Conservation (phyloP, 1,284 basidiomycete species). For the Ganoderma sp. region DNA sequence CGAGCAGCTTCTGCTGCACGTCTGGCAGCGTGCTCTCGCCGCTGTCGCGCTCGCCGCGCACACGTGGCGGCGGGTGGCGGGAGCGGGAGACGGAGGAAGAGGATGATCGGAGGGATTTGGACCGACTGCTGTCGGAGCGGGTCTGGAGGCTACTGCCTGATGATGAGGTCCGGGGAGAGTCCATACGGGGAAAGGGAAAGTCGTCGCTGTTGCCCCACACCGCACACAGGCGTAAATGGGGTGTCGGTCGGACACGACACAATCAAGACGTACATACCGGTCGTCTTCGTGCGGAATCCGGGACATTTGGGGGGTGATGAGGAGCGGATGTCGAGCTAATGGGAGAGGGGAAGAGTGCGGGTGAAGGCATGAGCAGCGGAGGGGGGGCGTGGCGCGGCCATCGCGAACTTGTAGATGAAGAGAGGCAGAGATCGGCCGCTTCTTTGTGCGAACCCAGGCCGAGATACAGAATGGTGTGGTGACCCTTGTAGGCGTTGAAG, state of each 20-base stretch:
- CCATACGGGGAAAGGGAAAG: constrained; percentile 35
- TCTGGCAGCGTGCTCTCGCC: constrained; percentile 26
- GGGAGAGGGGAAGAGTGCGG: constrained; percentile 19
- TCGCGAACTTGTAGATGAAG: constrained; percentile 32
- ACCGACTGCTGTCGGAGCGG: constrained; percentile 25
- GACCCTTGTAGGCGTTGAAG: constrained; percentile 31
- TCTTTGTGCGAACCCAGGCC: constrained; percentile 30
- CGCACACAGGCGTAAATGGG: constrained; percentile 5
- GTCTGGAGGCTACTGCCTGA: constrained; percentile 31
- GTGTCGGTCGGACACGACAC: constrained; percentile 5
- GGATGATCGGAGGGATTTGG: constrained; percentile 34
- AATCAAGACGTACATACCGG: constrained; percentile 21
- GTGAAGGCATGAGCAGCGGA: constrained; percentile 23
- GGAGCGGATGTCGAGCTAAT: constrained; percentile 24
- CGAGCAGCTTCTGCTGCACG: constrained; percentile 34
- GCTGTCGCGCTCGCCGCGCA: constrained; percentile 28
- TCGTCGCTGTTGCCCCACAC: constrained; percentile 25
- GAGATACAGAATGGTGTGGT: constrained; percentile 31
- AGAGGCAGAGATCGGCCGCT: constrained; percentile 28
- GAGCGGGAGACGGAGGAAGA: constrained; percentile 22
- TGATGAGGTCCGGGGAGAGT: constrained; percentile 31
- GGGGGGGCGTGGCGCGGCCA: constrained; percentile 28
- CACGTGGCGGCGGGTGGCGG: constrained; percentile 22
- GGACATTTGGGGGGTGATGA: constrained; percentile 20
- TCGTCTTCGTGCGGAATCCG: constrained; percentile 26